A percentile compares a stretch with the other conserved stretches of the same genome.
Conservation (phyloP, 768 basidiomycete species). For the Pulveroboletus sp. region DNA sequence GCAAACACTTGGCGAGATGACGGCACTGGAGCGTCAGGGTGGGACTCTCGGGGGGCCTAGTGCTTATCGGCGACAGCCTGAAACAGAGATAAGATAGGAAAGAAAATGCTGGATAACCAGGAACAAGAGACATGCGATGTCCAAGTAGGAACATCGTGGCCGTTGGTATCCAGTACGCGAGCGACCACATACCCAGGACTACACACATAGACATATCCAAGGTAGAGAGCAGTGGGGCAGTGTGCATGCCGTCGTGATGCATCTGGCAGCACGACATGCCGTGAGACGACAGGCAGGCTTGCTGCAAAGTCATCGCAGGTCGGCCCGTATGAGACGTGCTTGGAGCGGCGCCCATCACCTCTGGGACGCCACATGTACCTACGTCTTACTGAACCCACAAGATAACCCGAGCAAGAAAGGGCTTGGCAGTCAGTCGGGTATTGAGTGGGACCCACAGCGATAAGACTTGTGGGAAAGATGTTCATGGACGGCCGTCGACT, state of each 20-base stretch:
- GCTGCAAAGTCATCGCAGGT: no score
- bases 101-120: not conserved
- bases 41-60: not conserved
- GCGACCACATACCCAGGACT: no score
- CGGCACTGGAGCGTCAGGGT: constrained; percentile 1
- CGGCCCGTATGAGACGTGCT: no score
- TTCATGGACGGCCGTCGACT: not conserved
- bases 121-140: not conserved
- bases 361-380: no score
- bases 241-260: no score
- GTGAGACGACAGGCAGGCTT: no score
- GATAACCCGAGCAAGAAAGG: not conserved
- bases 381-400: not conserved
- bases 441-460: not conserved
- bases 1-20: not conserved
- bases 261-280: no score
- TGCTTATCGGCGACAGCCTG: constrained; percentile 16
- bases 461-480: constrained; percentile 3
- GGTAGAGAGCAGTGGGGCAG: no score
- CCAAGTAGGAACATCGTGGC: not conserved
- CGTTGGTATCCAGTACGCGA: not conserved
- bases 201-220: not conserved
- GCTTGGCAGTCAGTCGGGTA: not conserved
- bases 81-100: constrained; percentile 13
- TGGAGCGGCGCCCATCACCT: no score